Conservation (phyloP, 1,284 basidiomycete species). For the Microbotryomycetes sp. region DNA sequence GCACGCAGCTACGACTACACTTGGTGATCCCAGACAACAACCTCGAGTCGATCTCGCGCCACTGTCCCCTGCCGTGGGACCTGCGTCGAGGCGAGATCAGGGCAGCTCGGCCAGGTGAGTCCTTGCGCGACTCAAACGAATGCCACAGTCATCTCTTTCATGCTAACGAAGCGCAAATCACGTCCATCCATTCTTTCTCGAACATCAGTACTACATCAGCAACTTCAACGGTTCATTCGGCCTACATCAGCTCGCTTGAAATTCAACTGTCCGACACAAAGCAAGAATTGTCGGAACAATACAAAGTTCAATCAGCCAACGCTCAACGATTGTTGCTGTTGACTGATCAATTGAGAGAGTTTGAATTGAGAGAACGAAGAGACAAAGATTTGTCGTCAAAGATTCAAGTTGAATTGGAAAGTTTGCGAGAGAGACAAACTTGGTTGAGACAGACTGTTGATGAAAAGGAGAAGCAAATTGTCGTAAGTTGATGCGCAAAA, state of each 20-base stretch:
- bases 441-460: slow-evolving; percentile 72
- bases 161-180: too few relatives aligned
- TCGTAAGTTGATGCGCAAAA: slow-evolving; percentile 13
- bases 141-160: too few relatives aligned
- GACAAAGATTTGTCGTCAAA: slow-evolving; percentile 70
- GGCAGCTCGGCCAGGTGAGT: not conserved
- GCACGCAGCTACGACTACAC: not conserved
- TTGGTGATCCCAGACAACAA: not conserved
- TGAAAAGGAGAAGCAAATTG: slow-evolving; percentile 62
- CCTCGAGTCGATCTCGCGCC: not conserved
- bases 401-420: slow-evolving; percentile 62
- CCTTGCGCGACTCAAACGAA: too few relatives aligned
- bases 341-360: slow-evolving; percentile 87
- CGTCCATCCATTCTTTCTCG: too few relatives aligned
- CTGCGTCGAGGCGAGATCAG: too few relatives aligned
- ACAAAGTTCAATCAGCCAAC: slow-evolving; percentile 89
- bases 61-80: not conserved
- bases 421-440: slow-evolving; percentile 69
- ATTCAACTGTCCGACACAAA: slow-evolving; percentile 83
- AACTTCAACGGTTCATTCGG: slow-evolving; percentile 58
- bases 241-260: slow-evolving; percentile 84
- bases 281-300: slow-evolving; percentile 83
- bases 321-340: slow-evolving; percentile 84
- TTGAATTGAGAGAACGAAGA: slow-evolving; percentile 70
- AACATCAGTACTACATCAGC: too few relatives aligned